These are phyloP conservation scores for Neocucurbitaria cava DNA, from an alignment of 2,329 filamentous ascomycete genomes.

Conservation along the genomic window DNA sequence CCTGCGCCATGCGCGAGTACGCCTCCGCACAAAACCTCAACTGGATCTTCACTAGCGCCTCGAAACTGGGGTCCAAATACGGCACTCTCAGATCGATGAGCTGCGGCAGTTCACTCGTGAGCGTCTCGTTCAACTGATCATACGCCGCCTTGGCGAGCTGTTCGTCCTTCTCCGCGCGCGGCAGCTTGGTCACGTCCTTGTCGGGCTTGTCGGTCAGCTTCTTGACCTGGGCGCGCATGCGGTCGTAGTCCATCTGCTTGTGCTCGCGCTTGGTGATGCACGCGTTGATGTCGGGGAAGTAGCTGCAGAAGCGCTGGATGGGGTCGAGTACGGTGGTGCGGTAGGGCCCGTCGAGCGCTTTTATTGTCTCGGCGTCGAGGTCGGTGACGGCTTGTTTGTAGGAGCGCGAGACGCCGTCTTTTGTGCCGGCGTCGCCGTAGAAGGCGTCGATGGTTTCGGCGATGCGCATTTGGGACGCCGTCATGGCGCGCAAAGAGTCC, in stretches of 20 bases:
- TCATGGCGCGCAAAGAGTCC: constrained; percentile 97
- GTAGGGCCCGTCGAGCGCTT: constrained; percentile 95
- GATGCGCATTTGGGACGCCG: constrained; percentile 98
- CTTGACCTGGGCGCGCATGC: constrained; percentile 94
- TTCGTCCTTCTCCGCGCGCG: constrained; percentile 93
- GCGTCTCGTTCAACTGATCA: constrained; percentile 95
- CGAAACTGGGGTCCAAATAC: constrained; percentile 95
- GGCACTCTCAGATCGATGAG: constrained; percentile 96
- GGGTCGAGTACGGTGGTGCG: constrained; percentile 93
- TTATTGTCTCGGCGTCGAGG: constrained; percentile 96
- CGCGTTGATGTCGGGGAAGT: constrained; percentile 99
- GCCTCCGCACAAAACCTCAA: constrained; percentile 97
- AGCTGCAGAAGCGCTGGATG: constrained; percentile 94
- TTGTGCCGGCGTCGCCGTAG: constrained; percentile 94
- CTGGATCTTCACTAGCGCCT: constrained; percentile 98
- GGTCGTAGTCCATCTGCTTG: constrained; percentile 98
- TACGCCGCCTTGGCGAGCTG: constrained; percentile 93
- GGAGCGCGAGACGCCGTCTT: constrained; percentile 91
- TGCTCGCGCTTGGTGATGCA: constrained; percentile 99
- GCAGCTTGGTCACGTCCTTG: constrained; percentile 96
- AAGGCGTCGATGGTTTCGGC: constrained; percentile 99
- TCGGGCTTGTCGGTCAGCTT: constrained; percentile 97
- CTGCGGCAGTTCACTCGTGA: constrained; percentile 90
- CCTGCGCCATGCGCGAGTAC: constrained; percentile 97
- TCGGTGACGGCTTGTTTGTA: constrained; percentile 99